Evolutionary conservation across 1,139 yeast species (phyloP), one percentile per base, ranked within the genome.

Genomic region (Yamadazyma songkhlaensis): DNA sequence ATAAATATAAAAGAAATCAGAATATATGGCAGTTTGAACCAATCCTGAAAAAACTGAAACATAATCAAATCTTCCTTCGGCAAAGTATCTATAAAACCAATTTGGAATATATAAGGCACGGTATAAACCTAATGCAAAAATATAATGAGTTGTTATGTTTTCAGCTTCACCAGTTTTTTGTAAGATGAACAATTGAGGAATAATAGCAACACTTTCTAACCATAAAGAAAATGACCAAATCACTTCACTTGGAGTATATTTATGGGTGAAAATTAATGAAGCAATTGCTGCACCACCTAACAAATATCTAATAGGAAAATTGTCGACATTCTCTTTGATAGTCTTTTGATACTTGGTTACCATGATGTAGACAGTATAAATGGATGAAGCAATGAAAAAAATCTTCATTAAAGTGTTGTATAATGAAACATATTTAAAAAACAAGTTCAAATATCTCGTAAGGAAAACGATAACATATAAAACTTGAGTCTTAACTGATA

Each of bases 1-100:
- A 65, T 92, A 92, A 47, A 92, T 75, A 65, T 88, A 92, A 68
- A 92, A 92, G 71, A 92, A 92, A 64, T 92, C 98, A 1, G 97
- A 87, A 66, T 92, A 92, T 26, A 92, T 64, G 35, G 80, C 70
- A 0, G 97, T 88, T 65, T 92, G 98, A 32, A 88, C 60, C 31
- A 92, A 47, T 15, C 98, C 98, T 1, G 97, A 84, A 25, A 77
- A 54, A 7, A 90, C 69, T 8, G 95, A 75, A 41, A 90, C 70
- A 50, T 74, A 75, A 55, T 88, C 96, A 41, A 84, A 73, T 50
- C 78, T 77, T 28, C 73, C 77, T 49, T 84, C 92, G 12, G 77
- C 63, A 47, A 68, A 70, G 64, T 84, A 88, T 59, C 97, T 79
- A 74, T 89, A 90, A 49, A 89, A 62, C 98, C 98, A 92, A 64